phyloP scores from a whole-genome alignment of 352 stramenopile species.

The Halophytophthora batemanensis region DNA sequence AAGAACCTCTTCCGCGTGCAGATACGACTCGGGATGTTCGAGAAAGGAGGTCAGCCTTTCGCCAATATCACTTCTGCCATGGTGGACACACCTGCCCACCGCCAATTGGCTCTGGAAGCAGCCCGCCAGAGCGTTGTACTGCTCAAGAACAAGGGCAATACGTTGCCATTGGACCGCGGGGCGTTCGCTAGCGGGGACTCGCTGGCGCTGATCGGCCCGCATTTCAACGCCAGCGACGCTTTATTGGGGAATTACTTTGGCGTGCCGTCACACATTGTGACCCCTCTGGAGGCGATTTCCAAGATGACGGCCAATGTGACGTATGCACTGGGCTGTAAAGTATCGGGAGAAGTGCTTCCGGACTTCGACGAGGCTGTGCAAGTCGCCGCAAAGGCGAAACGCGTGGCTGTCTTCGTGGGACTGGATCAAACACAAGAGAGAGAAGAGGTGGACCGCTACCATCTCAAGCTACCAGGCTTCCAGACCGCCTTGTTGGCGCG shows the following conservation, averaged over 20 bases:
- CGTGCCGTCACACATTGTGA: slow-evolving; percentile 56
- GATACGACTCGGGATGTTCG: slow-evolving; percentile 90
- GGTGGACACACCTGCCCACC: slow-evolving; percentile 56
- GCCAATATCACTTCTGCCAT: slow-evolving; percentile 39
- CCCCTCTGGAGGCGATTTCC: slow-evolving; percentile 47
- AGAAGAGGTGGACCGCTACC: slow-evolving; percentile 65
- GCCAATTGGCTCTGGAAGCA: slow-evolving; percentile 57
- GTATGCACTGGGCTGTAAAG: slow-evolving; percentile 47
- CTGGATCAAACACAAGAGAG: slow-evolving; percentile 60
- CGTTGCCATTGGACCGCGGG: slow-evolving; percentile 50
- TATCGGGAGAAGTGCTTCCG: slow-evolving; percentile 43
- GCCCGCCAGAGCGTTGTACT: slow-evolving; percentile 81
- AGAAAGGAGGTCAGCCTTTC: slow-evolving; percentile 66
- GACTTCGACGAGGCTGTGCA: slow-evolving; percentile 51
- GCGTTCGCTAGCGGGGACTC: slow-evolving; percentile 18
- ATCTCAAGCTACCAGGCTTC: slow-evolving; percentile 56
- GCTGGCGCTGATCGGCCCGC: slow-evolving; percentile 76
- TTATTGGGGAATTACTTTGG: slow-evolving; percentile 80
- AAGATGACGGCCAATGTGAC: slow-evolving; percentile 27
- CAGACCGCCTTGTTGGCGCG: slow-evolving; percentile 61
- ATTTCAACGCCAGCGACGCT: slow-evolving; percentile 55
- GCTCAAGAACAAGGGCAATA: slow-evolving; percentile 80
- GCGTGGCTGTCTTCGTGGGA: slow-evolving; percentile 64
- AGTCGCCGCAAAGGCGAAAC: slow-evolving; percentile 28
- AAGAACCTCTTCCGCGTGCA: slow-evolving; percentile 79